Evolutionary conservation across 371 early-diverging fungal genomes (phyloP).

Genomic region (Phascolomyces articulosus): DNA sequence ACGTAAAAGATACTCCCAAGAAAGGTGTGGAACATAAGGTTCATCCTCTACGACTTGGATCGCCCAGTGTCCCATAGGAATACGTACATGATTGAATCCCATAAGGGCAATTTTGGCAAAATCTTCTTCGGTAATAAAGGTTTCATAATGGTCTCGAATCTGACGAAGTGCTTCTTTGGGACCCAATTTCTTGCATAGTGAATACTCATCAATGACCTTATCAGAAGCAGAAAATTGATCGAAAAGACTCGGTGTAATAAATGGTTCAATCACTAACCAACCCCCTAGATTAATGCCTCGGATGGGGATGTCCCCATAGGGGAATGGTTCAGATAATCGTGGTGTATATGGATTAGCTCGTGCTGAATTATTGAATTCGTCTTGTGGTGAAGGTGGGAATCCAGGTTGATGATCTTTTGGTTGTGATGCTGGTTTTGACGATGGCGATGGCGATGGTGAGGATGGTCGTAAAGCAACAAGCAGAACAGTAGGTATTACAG

Average conservation of each 20-base stretch:
- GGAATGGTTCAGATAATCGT: slow-evolving; percentile 53
- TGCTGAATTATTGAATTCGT: slow-evolving; percentile 30
- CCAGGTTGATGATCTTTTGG: background rate
- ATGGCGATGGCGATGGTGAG: background rate
- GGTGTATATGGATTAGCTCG: slow-evolving; percentile 46
- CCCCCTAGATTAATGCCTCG: slow-evolving; percentile 80
- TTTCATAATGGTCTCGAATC: slow-evolving; percentile 62
- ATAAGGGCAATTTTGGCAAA: slow-evolving; percentile 59
- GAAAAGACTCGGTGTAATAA: slow-evolving; percentile 74
- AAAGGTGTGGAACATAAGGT: slow-evolving; percentile 63
- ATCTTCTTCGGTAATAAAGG: slow-evolving; percentile 74
- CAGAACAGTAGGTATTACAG: background rate
- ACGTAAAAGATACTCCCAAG: slow-evolving; percentile 58
- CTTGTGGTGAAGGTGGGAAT: slow-evolving; percentile 1
- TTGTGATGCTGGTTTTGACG: background rate
- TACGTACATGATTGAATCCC: slow-evolving; percentile 76
- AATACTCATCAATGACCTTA: slow-evolving; percentile 64
- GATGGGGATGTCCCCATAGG: slow-evolving; percentile 53
- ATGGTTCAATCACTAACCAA: slow-evolving; percentile 75
- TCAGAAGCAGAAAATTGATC: slow-evolving; percentile 46
- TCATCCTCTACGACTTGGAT: slow-evolving; percentile 37
- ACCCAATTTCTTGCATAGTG: slow-evolving; percentile 61
- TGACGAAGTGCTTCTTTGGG: slow-evolving; percentile 50
- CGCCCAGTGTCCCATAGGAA: slow-evolving; percentile 81
- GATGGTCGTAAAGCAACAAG: background rate